Base-by-base conservation (phyloP, 495 filamentous ascomycete genomes). In the Eremomyces bilateralis region DNA sequence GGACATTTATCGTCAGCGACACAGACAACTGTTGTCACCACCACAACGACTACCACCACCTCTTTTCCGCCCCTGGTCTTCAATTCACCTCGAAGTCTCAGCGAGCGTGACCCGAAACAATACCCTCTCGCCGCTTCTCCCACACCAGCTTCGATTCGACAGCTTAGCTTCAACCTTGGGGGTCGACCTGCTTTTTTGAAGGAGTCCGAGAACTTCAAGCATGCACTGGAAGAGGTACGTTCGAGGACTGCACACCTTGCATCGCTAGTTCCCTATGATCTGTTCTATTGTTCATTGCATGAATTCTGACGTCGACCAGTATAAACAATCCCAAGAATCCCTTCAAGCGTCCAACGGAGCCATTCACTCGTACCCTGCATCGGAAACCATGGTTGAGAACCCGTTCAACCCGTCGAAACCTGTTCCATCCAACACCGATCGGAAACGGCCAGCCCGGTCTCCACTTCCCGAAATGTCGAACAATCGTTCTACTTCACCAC, bases 21-120 rank as follows among this genome's bases (percentile, higher is more conserved):
- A 16, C 64, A 71, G 47, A 78, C 74, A 15, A 80, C 75, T 1
- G 69, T 80, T 5, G 73, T 94, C 40, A 95, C 84, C 3, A 94
- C 88, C 0, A 95, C 85, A 0, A 95, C 84, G 0, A 92, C 81
- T 1, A 94, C 85, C 0, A 93, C 88, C 15, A 75, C 80, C 21
- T 72, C 71, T 3, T 85, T 88, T 39, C 84, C 88, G 11, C 85
- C 83, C 13, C 55, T 95, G 10, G 52, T 77, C 32, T 67, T 94
- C 43, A 71, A 69, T 38, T 70, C 77, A 29, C 78, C 84, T 18
- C 69, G 71, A 31, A 69, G 77, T 16, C 59, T 83, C 12, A 54
- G 63, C 28, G 68, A 77, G 31, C 69, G 91, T 31, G 85, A 95
- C 54, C 62, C 78, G 5, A 85, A 91, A 48, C 64, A 80, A 41